Percentiles rank a stretch among this genome's conserved stretches.
Conservation (phyloP, 2,329 filamentous ascomycete species). For the Fusarium newnesense region DNA sequence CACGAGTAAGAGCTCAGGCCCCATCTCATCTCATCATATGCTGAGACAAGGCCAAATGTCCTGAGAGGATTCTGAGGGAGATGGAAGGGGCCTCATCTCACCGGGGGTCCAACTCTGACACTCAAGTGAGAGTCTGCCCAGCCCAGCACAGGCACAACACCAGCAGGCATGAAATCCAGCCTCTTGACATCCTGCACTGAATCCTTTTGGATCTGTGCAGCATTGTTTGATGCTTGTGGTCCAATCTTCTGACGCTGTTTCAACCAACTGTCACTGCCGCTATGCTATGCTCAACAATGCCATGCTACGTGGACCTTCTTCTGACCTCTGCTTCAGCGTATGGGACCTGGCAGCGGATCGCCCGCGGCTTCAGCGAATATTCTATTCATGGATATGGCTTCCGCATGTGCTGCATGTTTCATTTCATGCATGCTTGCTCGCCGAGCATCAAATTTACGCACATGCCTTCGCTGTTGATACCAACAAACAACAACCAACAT, state of each 20-base stretch:
- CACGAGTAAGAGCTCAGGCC: constrained; percentile 10
- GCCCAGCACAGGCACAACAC: not conserved
- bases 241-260: constrained; percentile 8
- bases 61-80: constrained; percentile 34
- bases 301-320: constrained; percentile 27
- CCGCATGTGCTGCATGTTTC: constrained; percentile 24
- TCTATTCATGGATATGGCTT: constrained; percentile 13
- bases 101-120: constrained; percentile 4
- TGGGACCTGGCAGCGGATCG: constrained; percentile 4
- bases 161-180: constrained; percentile 5
- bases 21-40: constrained; percentile 11
- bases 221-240: constrained; percentile 10
- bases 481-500: not conserved
- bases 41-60: constrained; percentile 32
- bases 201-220: constrained; percentile 29
- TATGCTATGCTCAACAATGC: constrained; percentile 1
- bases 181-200: constrained; percentile 15
- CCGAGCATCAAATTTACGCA: not conserved
- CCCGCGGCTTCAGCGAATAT: constrained; percentile 11
- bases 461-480: not conserved
- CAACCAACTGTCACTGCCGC: not conserved
- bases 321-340: constrained; percentile 9
- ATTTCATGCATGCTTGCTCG: constrained; percentile 21
- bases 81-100: constrained; percentile 39
- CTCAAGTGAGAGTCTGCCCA: not conserved